Evolutionary conservation across 2,329 filamentous ascomycete species (phyloP).

Genomic region (Escovopsis weberi): DNA sequence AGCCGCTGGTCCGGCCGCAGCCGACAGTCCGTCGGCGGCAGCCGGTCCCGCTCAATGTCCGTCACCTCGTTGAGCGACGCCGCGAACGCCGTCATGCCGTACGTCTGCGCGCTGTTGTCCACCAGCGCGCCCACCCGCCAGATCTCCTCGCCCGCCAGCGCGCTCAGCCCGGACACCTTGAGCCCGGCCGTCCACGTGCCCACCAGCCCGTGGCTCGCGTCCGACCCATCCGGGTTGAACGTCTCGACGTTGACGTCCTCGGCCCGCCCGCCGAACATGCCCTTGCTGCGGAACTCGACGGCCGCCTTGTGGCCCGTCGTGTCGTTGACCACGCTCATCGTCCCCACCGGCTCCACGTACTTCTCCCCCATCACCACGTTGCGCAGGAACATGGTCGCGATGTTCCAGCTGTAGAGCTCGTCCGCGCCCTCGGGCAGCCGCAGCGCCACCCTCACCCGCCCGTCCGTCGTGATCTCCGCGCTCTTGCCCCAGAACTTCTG

Average conservation of each 20-base stretch:
- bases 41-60: constrained; percentile 53
- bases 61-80: constrained; percentile 82
- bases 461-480: constrained; percentile 85
- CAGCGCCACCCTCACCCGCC: constrained; percentile 64
- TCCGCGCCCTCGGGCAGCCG: constrained; percentile 50
- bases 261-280: constrained; percentile 90
- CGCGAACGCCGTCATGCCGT: constrained; percentile 79
- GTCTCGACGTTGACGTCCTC: constrained; percentile 77
- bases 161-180: constrained; percentile 48
- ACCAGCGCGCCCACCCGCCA: constrained; percentile 73
- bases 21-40: constrained; percentile 72
- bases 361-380: constrained; percentile 98
- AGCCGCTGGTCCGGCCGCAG: constrained; percentile 79
- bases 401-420: constrained; percentile 77
- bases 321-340: constrained; percentile 76
- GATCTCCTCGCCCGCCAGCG: constrained; percentile 47
- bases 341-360: constrained; percentile 88
- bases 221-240: constrained; percentile 49
- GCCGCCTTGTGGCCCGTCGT: constrained; percentile 67
- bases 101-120: constrained; percentile 62
- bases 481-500: constrained; percentile 99
- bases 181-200: constrained; percentile 80
- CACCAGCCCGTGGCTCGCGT: constrained; percentile 50
- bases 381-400: constrained; percentile 78
- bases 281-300: constrained; percentile 86